Conservation (phyloP, 176 grass and related monocot genomes). For the Areca catechu region DNA sequence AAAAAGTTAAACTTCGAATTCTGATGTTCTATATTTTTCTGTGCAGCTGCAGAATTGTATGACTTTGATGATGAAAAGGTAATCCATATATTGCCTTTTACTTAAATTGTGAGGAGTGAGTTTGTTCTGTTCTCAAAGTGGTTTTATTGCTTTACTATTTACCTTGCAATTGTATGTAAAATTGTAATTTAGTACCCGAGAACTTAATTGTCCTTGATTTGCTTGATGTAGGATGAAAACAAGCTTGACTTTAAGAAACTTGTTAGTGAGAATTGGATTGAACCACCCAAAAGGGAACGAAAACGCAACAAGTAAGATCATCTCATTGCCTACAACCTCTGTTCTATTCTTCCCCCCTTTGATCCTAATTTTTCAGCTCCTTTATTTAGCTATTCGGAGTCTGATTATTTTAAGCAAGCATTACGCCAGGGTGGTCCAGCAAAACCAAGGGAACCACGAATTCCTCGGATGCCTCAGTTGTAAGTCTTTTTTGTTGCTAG, state of each 20-base stretch:
- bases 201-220: constrained; percentile 5
- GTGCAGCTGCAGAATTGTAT: constrained; percentile 85
- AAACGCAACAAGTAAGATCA: constrained; percentile 76
- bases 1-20: too few species aligned
- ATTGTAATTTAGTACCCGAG: not conserved
- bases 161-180: too few species aligned
- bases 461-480: constrained; percentile 95
- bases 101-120: not conserved
- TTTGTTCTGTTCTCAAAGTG: too few species aligned
- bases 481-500: constrained; percentile 35
- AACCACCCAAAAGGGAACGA: constrained; percentile 91
- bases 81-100: constrained; percentile 1
- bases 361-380: constrained; percentile 2
- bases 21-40: constrained; percentile 10
- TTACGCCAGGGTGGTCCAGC: constrained; percentile 79
- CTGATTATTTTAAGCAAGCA: constrained; percentile 98
- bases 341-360: not conserved
- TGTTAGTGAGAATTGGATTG: constrained; percentile 87
- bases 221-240: constrained; percentile 74
- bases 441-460: constrained; percentile 78
- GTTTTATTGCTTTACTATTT: too few species aligned
- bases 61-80: constrained; percentile 99
- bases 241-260: constrained; percentile 92
- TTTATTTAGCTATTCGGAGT: constrained; percentile 74
- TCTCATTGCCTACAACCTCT: not conserved